Conservation (phyloP, 2,329 filamentous ascomycete genomes). For the Dryadomyces quercus-mongolicae region DNA sequence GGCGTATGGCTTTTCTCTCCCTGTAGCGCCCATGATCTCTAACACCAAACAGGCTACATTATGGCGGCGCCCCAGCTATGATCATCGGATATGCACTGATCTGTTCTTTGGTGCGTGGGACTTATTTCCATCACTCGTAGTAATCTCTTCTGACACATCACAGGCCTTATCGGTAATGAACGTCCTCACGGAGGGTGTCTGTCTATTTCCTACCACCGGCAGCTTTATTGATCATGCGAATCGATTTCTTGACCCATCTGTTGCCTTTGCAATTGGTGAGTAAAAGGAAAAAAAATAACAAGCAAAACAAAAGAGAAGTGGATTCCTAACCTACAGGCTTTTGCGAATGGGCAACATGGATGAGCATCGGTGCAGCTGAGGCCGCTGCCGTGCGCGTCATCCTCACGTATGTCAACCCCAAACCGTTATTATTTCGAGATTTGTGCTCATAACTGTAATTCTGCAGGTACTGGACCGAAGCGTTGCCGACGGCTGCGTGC, state of each 20-base stretch:
- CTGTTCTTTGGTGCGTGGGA: background rate
- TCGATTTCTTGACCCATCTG: background rate
- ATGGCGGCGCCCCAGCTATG: background rate
- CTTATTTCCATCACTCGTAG: background rate
- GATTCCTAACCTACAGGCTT: background rate
- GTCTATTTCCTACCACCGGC: slow-evolving; percentile 1
- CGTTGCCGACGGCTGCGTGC: slow-evolving; percentile 1
- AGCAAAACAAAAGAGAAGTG: background rate
- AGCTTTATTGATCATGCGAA: slow-evolving; percentile 2
- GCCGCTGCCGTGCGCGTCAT: background rate
- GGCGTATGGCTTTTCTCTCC: background rate
- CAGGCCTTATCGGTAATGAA: background rate
- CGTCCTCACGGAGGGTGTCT: background rate
- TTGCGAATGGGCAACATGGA: background rate
- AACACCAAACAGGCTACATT: background rate
- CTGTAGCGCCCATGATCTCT: background rate
- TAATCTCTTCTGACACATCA: too few species aligned
- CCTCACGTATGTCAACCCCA: background rate
- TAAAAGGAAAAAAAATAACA: background rate
- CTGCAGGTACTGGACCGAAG: background rate
- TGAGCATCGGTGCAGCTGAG: background rate
- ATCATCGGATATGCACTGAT: background rate
- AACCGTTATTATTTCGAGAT: too few species aligned
- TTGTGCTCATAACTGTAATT: too few species aligned
- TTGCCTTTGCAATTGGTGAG: background rate